A percentile compares a stretch with the other conserved stretches of the same genome.
Evolutionary conservation across 2,329 filamentous ascomycete species (phyloP).

Genomic region (Sclerotinia subarctica): DNA sequence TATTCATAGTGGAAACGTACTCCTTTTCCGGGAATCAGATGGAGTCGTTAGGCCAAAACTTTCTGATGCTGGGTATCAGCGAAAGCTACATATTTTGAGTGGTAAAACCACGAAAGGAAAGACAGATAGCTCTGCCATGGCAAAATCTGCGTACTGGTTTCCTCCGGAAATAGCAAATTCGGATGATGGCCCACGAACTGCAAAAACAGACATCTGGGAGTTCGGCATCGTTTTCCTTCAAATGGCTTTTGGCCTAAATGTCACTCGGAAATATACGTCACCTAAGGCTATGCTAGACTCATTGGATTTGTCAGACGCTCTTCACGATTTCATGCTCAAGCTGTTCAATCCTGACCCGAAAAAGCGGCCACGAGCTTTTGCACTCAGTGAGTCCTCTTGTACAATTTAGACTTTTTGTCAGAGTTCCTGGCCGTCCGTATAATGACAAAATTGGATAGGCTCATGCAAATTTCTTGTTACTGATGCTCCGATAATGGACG

Average conservation of each 20-base stretch:
- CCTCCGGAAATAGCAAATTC: constrained; percentile 70
- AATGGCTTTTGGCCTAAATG: constrained; percentile 85
- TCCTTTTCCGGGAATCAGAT: constrained; percentile 67
- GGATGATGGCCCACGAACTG: constrained; percentile 60
- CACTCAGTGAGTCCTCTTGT: constrained; percentile 44
- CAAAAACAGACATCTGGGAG: constrained; percentile 93
- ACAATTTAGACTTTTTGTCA: not conserved
- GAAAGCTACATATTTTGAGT: constrained; percentile 60
- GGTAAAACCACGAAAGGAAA: constrained; percentile 53
- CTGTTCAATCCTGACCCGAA: constrained; percentile 84
- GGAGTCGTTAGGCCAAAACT: constrained; percentile 72
- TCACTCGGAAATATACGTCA: constrained; percentile 73
- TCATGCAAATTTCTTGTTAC: constrained; percentile 66
- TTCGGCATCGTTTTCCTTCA: constrained; percentile 88
- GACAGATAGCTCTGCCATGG: constrained; percentile 54
- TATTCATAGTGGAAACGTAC: constrained; percentile 75
- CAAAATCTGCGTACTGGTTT: constrained; percentile 78
- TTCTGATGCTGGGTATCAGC: constrained; percentile 69
- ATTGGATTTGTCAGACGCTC: constrained; percentile 66
- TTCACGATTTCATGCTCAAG: constrained; percentile 76
- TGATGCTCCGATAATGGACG: constrained; percentile 54
- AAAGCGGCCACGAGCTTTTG: constrained; percentile 80
- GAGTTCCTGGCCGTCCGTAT: no score
- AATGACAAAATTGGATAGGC: constrained; percentile 7
- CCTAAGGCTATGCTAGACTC: constrained; percentile 71